Evolutionary conservation across 2,329 filamentous ascomycete species (phyloP).

Genomic region (Penicillium polonicum): DNA sequence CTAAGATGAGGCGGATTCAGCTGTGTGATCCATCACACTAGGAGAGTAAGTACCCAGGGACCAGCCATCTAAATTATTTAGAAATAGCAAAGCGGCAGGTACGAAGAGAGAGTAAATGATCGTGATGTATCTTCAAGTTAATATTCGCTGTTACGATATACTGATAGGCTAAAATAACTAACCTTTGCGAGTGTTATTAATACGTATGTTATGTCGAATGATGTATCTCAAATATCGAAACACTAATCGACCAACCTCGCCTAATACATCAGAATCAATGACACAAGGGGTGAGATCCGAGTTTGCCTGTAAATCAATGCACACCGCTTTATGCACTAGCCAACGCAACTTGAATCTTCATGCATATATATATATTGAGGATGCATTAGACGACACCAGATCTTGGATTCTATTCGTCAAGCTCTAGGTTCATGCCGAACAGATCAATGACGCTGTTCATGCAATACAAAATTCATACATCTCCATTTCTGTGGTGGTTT

Average conservation of each 20-base stretch:
- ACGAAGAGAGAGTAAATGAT: background rate
- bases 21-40: conserved; percentile 13
- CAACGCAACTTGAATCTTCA: background rate
- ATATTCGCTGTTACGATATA: background rate
- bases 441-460: background rate
- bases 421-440: background rate
- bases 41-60: background rate
- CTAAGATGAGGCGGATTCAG: conserved; percentile 13
- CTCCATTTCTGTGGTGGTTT: too few relatives aligned
- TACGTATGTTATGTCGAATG: background rate
- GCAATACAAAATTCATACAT: too few relatives aligned
- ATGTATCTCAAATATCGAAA: background rate
- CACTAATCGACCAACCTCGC: background rate
- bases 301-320: background rate
- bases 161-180: background rate
- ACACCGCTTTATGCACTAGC: conserved; percentile 18
- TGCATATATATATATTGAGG: background rate
- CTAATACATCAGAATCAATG: background rate
- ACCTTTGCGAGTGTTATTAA: background rate
- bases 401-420: background rate
- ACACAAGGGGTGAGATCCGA: background rate
- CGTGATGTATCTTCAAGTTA: background rate
- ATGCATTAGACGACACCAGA: background rate
- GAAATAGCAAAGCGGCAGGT: background rate
- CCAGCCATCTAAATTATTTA: conserved; percentile 11